These are phyloP conservation scores for Onygenales sp. DNA, from an alignment of 2,329 filamentous ascomycete species.

Conservation along the genomic window DNA sequence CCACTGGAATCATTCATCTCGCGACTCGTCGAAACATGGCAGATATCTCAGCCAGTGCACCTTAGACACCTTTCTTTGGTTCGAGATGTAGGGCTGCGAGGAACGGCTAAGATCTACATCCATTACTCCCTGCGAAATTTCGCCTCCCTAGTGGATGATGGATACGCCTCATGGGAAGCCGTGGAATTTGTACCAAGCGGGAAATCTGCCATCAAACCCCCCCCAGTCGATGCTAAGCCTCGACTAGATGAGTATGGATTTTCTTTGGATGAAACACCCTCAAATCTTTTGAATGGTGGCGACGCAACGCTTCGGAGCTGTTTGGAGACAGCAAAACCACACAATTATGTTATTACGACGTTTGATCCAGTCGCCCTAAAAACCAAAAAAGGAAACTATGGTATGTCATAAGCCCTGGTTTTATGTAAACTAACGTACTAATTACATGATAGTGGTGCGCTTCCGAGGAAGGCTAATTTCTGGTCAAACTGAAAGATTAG, in stretches of 20 bases:
- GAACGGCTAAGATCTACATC: constrained; percentile 42
- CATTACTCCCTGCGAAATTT: constrained; percentile 48
- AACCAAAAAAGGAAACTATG: constrained; percentile 21
- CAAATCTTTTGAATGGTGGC: constrained; percentile 31
- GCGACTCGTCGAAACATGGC: constrained; percentile 47
- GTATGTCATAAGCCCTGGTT: constrained; percentile 14
- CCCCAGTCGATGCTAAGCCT: constrained; percentile 22
- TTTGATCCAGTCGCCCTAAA: constrained; percentile 24
- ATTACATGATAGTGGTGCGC: background rate
- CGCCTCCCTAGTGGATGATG: constrained; percentile 41
- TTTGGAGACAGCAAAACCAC: constrained; percentile 21
- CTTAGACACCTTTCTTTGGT: constrained; percentile 49
- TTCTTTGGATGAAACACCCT: constrained; percentile 21
- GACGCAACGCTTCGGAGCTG: constrained; percentile 35
- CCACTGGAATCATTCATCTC: constrained; percentile 44
- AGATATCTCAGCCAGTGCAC: constrained; percentile 48
- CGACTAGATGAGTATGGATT: constrained; percentile 42
- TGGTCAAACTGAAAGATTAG: background rate
- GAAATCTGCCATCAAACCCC: constrained; percentile 16
- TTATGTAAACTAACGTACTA: constrained; percentile 5
- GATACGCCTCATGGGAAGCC: constrained; percentile 45
- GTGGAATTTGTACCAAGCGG: constrained; percentile 29
- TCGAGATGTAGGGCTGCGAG: constrained; percentile 41
- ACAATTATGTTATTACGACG: constrained; percentile 23
- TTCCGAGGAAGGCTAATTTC: background rate